Evolutionary conservation across 2,329 filamentous ascomycete species (phyloP).

Genomic region (Acrodontium crateriforme): DNA sequence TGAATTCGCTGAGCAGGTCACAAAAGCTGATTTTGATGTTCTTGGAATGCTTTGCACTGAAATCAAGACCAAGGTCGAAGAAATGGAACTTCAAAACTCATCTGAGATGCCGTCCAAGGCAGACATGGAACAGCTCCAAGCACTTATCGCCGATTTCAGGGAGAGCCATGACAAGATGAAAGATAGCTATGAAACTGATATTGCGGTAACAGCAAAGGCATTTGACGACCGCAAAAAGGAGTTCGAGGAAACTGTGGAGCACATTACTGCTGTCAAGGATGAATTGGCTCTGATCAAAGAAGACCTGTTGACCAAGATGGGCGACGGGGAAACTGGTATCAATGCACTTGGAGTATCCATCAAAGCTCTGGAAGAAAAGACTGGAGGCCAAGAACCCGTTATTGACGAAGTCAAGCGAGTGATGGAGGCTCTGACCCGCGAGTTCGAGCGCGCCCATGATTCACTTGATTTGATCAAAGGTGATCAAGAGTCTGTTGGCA

Average conservation of each 20-base stretch:
- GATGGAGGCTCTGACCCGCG: slow-evolving; percentile 60
- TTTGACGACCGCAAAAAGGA: slow-evolving; percentile 77
- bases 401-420: slow-evolving; percentile 43
- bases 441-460: slow-evolving; percentile 76
- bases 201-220: slow-evolving; percentile 60
- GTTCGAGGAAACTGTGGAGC: slow-evolving; percentile 62
- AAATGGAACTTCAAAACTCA: slow-evolving; percentile 57
- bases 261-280: slow-evolving; percentile 63
- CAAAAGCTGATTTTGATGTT: slow-evolving; percentile 68
- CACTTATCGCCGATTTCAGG: slow-evolving; percentile 37
- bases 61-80: slow-evolving; percentile 64
- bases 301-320: slow-evolving; percentile 61
- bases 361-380: slow-evolving; percentile 56
- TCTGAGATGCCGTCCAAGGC: slow-evolving; percentile 61
- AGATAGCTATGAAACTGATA: slow-evolving; percentile 59
- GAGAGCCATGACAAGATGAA: slow-evolving; percentile 52
- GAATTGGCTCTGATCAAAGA: slow-evolving; percentile 68
- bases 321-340: slow-evolving; percentile 57
- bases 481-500: slow-evolving; percentile 47
- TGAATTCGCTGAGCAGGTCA: slow-evolving; percentile 44
- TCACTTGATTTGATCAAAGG: slow-evolving; percentile 68
- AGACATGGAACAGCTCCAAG: slow-evolving; percentile 53
- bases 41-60: slow-evolving; percentile 74
- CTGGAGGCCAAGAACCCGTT: slow-evolving; percentile 35
- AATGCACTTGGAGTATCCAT: slow-evolving; percentile 42